These are phyloP conservation scores for Hypoxylon sp. DNA, from an alignment of 2,329 filamentous ascomycete species.

Conservation along the genomic window DNA sequence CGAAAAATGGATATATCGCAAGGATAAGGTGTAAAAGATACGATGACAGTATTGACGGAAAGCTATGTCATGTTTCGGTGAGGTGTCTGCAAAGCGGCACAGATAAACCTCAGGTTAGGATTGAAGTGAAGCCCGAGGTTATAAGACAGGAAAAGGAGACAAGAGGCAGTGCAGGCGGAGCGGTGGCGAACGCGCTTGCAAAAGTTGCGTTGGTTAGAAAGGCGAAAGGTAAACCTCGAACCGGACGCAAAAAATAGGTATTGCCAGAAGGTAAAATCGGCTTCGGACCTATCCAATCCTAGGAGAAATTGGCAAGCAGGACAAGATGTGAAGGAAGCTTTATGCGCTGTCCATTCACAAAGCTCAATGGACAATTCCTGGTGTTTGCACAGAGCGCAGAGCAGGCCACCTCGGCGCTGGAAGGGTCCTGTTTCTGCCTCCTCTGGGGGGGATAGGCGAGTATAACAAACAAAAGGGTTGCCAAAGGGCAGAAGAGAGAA, in stretches of 20 bases:
- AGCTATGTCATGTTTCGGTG: conserved; percentile 34
- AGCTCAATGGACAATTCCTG: background rate
- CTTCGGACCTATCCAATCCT: conserved; percentile 4
- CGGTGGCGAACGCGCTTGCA: conserved; percentile 6
- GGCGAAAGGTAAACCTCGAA: background rate
- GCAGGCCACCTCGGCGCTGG: background rate
- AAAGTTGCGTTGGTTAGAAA: background rate
- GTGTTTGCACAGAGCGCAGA: conserved; percentile 19
- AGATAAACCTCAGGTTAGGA: conserved; percentile 12
- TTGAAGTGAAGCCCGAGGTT: background rate
- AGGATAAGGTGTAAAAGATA: conserved; percentile 32
- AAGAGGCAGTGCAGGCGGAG: conserved; percentile 17
- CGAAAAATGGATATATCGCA: conserved; percentile 25
- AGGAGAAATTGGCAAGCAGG: conserved; percentile 7
- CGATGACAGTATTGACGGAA: conserved; percentile 31
- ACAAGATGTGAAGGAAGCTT: background rate
- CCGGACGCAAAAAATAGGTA: background rate
- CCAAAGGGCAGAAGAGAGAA: conserved; percentile 1
- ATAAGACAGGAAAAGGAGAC: conserved; percentile 8
- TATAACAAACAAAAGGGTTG: conserved; percentile 13
- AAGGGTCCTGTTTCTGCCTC: background rate
- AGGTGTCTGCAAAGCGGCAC: conserved; percentile 28
- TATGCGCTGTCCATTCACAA: background rate
- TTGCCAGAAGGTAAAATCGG: background rate
- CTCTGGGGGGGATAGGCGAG: too few relatives aligned